A percentile compares a stretch with the other conserved stretches of the same genome.
These are phyloP conservation scores for Xylaria sp. DNA, from an alignment of 2,329 filamentous ascomycete species.

Conservation along the genomic window DNA sequence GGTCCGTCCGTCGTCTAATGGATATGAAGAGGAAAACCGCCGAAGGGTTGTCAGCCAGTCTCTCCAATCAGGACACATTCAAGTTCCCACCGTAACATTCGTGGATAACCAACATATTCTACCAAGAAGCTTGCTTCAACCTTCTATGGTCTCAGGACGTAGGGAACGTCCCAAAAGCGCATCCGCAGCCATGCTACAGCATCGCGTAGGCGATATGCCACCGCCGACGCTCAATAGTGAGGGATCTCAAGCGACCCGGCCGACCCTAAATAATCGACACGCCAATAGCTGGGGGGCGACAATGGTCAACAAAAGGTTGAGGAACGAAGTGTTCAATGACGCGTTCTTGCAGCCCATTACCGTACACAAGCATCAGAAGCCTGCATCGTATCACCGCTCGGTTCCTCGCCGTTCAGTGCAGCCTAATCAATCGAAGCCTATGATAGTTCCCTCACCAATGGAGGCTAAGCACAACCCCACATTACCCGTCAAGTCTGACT, in stretches of 20 bases:
- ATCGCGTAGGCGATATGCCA: conserved; percentile 30
- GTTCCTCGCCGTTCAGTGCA: conserved; percentile 61
- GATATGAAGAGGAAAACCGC: conserved; percentile 33
- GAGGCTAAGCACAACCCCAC: conserved; percentile 15
- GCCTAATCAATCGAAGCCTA: conserved; percentile 52
- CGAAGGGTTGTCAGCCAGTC: conserved; percentile 72
- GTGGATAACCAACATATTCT: conserved; percentile 95
- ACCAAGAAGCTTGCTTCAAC: conserved; percentile 79
- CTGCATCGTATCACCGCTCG: conserved; percentile 64
- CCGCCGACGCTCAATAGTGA: conserved; percentile 21
- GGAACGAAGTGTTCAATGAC: conserved; percentile 91
- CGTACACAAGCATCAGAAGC: conserved; percentile 76
- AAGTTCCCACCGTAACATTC: conserved; percentile 88
- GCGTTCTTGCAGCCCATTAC: conserved; percentile 86
- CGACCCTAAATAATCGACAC: conserved; percentile 59
- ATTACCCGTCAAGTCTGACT: conserved; percentile 26
- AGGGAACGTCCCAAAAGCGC: conserved; percentile 45
- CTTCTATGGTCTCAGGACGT: conserved; percentile 49
- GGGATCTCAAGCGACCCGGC: conserved; percentile 38
- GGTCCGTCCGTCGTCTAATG: conserved; percentile 21
- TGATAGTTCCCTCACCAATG: conserved; percentile 34
- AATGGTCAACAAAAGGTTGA: conserved; percentile 83
- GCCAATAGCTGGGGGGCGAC: conserved; percentile 86
- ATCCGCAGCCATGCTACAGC: conserved; percentile 42
- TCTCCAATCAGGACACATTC: conserved; percentile 66